These are phyloP conservation scores for Quercus tomentella DNA, from an alignment of 331 rosid genomes.

Conservation along the genomic window DNA sequence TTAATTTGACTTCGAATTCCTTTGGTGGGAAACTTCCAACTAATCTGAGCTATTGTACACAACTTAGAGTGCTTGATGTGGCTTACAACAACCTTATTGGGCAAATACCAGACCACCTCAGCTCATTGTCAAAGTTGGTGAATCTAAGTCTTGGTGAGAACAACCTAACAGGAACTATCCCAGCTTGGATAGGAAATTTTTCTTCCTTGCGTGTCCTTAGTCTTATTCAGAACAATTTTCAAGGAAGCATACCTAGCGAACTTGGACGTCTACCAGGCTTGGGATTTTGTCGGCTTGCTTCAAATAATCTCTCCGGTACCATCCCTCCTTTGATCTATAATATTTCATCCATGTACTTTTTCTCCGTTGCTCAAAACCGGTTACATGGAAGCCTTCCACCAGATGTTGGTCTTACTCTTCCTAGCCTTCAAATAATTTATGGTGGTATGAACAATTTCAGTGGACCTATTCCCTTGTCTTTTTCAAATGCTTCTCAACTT, in stretches of 20 bases:
- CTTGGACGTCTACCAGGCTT: constrained; percentile 3
- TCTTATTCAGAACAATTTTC: too few species aligned
- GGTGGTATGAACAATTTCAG: constrained; percentile 38
- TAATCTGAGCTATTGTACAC: constrained; percentile 12
- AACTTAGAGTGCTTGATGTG: too few species aligned
- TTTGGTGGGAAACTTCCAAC: constrained; percentile 39
- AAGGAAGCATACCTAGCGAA: too few species aligned
- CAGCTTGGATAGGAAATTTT: too few species aligned
- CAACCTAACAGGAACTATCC: too few species aligned
- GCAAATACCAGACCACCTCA: too few species aligned
- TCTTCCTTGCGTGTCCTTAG: too few species aligned
- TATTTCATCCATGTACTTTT: constrained; percentile 26
- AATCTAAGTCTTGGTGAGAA: too few species aligned
- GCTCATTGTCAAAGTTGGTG: too few species aligned
- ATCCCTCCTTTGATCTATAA: constrained; percentile 37
- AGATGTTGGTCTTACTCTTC: constrained; percentile 10
- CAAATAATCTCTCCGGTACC: constrained; percentile 32
- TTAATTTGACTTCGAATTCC: constrained; percentile 18
- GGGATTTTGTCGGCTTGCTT: background rate
- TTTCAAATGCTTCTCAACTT: constrained; percentile 47
- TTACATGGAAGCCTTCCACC: constrained; percentile 37
- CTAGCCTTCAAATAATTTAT: constrained; percentile 27
- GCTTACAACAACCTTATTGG: too few species aligned
- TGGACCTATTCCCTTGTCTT: constrained; percentile 35
- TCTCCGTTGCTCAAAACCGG: constrained; percentile 26